These are phyloP conservation scores for Ambrosia trifida DNA, from an alignment of 129 eudicot species.

Conservation along the genomic window DNA sequence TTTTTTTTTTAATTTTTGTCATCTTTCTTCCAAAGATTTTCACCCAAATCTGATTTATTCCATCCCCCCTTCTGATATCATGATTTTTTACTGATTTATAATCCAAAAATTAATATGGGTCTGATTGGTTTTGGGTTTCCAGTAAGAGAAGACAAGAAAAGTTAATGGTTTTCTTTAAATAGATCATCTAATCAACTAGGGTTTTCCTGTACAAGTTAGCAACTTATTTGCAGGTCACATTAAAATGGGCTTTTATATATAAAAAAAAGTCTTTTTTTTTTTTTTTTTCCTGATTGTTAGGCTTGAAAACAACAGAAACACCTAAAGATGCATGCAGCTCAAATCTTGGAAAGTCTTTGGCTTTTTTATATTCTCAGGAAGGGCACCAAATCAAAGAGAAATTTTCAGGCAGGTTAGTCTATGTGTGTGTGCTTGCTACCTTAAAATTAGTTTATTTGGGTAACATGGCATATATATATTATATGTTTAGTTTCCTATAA, in stretches of 20 bases:
- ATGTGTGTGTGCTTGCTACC: conserved; percentile 1
- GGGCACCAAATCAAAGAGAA: conserved; percentile 14
- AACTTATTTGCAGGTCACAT: neutral
- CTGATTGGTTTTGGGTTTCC: neutral
- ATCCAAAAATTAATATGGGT: conserved; percentile 20
- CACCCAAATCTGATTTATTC: neutral
- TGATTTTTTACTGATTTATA: conserved; percentile 7
- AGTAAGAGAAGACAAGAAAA: conserved; percentile 1
- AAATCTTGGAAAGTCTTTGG: conserved; percentile 26
- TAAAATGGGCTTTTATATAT: neutral
- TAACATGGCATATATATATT: neutral
- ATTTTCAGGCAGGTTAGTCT: conserved; percentile 24
- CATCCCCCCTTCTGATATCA: neutral
- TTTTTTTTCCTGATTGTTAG: neutral
- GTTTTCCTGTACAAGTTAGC: conserved; percentile 4
- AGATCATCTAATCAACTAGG: conserved; percentile 15
- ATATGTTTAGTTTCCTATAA: neutral
- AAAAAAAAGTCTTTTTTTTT: neutral
- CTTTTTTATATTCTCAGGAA: conserved; percentile 16
- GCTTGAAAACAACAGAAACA: conserved; percentile 13
- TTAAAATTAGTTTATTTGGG: conserved; percentile 8
- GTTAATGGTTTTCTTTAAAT: neutral
- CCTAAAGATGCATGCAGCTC: conserved; percentile 12
- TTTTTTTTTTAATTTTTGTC: conserved; percentile 14
- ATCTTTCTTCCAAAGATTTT: neutral